Base-by-base conservation (phyloP, 2,329 filamentous ascomycete genomes). In the Paraconiothyrium brasiliense region DNA sequence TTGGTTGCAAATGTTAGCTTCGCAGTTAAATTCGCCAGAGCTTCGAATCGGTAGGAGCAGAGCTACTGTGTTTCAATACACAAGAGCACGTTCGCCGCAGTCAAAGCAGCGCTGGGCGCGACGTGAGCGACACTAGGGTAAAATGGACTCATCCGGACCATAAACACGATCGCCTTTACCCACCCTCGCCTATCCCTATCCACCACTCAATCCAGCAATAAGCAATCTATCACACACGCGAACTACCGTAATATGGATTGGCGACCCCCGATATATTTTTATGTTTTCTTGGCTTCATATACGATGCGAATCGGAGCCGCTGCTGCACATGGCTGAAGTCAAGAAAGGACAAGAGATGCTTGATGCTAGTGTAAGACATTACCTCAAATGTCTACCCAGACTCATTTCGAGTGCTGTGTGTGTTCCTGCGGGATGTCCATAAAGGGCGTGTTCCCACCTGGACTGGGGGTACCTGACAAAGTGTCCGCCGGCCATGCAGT, bases 301-400 rank as follows among this genome's bases (percentile, higher is more conserved):
- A 11, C 9, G 37, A 20, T 51, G 49, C 52, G 39, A 51, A 39
- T 39, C 58, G 49, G 60, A 44, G 43, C 47, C 22, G 32, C 44
- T 55, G 30, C 63, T 51, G 34, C 50, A 63, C 37, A 24, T 57
- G 66, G 63, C 65, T 67, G 56, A 65, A 63, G 63, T 62, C 54
- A 71, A 68, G 67, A 65, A 60, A 30, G 16, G 66, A 63, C 65
- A 64, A 68, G 66, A 68, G 49, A 54, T 64, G 62, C 51, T 62
- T 67, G 62, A 60, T 48, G 34, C 37, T 41, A 64, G 41, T 48
- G 48, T 37, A 49, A 30, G 16, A 54, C 58, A 63, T 61, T 54
- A 62, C 35, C 11, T 20, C 14, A 7, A 44, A 22, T 16, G n/a
- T 20, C 14, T 6, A 7, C 39, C 2, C 39, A 20, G 39, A 14